phyloP scores from a whole-genome alignment of 2,329 filamentous ascomycete genomes.

The Polytolypa hystricis region DNA sequence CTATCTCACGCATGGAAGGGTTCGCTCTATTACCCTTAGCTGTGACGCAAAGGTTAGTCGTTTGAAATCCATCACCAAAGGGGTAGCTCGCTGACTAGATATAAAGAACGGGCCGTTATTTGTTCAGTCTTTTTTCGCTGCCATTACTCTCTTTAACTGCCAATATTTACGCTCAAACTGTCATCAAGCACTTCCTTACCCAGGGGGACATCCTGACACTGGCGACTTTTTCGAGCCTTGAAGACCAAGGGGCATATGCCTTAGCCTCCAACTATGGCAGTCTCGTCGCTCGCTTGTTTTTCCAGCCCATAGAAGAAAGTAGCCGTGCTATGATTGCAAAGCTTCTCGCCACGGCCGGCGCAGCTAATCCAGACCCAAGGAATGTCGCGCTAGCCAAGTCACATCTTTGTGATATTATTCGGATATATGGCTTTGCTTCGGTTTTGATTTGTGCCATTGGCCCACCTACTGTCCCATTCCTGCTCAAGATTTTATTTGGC shows the following conservation, averaged over 20 bases:
- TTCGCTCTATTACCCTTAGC: constrained; percentile 54
- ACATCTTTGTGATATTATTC: constrained; percentile 45
- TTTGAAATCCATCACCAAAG: constrained; percentile 14
- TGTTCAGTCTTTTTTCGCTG: constrained; percentile 53
- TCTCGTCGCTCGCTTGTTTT: constrained; percentile 73
- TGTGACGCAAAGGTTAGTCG: background rate
- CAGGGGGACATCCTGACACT: constrained; percentile 90
- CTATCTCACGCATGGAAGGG: constrained; percentile 43
- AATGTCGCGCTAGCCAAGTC: constrained; percentile 18
- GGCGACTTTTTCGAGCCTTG: constrained; percentile 60
- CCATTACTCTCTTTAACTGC: constrained; percentile 60
- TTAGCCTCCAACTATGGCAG: constrained; percentile 92
- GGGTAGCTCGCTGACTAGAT: no score
- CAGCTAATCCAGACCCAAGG: constrained; percentile 13
- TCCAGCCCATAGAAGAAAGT: constrained; percentile 92
- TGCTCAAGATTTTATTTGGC: constrained; percentile 67
- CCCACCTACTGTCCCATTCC: constrained; percentile 60
- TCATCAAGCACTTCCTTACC: constrained; percentile 86
- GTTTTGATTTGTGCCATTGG: constrained; percentile 58
- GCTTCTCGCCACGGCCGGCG: constrained; percentile 45
- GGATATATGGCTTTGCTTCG: constrained; percentile 63
- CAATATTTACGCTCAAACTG: constrained; percentile 78
- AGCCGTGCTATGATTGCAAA: constrained; percentile 82
- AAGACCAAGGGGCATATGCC: constrained; percentile 82
- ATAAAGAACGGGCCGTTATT: constrained; percentile 36